Evolutionary conservation across 768 basidiomycete species (phyloP), one percentile per base, ranked within the genome.

Genomic region (Amanita jacksonii): DNA sequence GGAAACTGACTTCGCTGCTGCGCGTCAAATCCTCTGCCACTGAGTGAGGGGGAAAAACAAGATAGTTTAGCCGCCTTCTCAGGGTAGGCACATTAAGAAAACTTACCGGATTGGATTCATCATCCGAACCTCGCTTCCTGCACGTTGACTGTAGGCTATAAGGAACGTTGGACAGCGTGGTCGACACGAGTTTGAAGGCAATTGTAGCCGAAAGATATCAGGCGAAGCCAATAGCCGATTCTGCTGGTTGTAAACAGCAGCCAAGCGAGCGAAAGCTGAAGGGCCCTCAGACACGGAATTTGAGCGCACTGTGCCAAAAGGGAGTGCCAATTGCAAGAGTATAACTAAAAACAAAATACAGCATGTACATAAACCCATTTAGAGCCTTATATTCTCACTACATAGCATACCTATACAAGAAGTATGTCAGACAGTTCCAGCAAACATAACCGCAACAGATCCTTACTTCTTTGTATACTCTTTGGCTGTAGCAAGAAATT

Each of bases 61-160:
- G 43, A 49, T 38, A 45, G 34, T 30, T 53, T 49, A 52, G 53
- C 53, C 53, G 49, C 53, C 51, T 46, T 51, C 48, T 50, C 49
- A 57, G 58, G 53, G 47, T 33, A 44, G 25, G 33, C 38, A 27
- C 40, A 52, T 47, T 56, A 49, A 57, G 57, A 48, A 47, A 43
- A 59, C 83, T 68, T 70, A 85, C 86, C 86, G 86, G 65, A 88
- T 84, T 56, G 81, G 82, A 70, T 84, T 67, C 85, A 89, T 87
- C 59, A 51, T 54, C 49, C 52, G 47, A 49, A 57, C 73, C 77
- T 80, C 74, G 74, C 70, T 77, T 77, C 66, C 64, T 69, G 75
- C 82, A 85, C 81, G 83, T 76, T 81, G 69, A 55, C 55, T 45
- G 52, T 53, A 45, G 56, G 59, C 55, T 52, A 61, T 62, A 55